Evolutionary conservation across 2,329 filamentous ascomycete genomes (phyloP).

Genomic region (Xylaria sp.): DNA sequence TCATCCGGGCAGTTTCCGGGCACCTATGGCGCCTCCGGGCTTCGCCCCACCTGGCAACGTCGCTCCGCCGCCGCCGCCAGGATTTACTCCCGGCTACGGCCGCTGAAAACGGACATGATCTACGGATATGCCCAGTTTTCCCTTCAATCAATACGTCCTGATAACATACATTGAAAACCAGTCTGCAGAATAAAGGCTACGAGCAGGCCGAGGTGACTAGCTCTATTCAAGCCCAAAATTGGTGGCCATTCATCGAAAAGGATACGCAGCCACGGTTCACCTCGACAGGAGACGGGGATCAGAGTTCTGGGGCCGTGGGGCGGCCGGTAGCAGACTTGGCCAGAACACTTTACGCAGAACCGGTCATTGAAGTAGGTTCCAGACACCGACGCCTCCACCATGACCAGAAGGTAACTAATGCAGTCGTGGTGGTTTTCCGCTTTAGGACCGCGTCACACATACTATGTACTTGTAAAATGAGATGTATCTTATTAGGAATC

Average conservation of each 20-base stretch:
- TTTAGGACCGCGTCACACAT: conserved; percentile 10
- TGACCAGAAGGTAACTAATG: conserved; percentile 31
- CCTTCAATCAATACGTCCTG: background rate
- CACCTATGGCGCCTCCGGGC: conserved; percentile 57
- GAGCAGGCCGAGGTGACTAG: background rate
- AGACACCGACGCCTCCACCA: conserved; percentile 21
- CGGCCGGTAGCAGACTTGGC: background rate
- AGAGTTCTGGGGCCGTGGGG: background rate
- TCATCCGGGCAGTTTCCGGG: conserved; percentile 57
- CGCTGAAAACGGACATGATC: conserved; percentile 35
- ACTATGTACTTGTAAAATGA: conserved; percentile 5
- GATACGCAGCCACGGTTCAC: background rate
- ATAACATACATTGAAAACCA: background rate
- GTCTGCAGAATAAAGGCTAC: background rate
- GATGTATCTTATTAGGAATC: background rate
- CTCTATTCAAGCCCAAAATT: background rate
- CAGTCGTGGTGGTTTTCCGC: conserved; percentile 24
- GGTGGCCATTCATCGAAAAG: background rate
- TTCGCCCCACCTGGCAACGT: conserved; percentile 52
- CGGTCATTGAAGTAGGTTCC: conserved; percentile 30
- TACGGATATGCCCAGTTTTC: background rate
- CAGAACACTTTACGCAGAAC: conserved; percentile 7
- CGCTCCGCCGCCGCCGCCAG: conserved; percentile 45
- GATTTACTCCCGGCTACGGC: conserved; percentile 45
- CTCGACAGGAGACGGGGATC: background rate